These are phyloP conservation scores for Phalaenopsis hybrid DNA, from an alignment of 116 monocot genomes.

Conservation along the genomic window DNA sequence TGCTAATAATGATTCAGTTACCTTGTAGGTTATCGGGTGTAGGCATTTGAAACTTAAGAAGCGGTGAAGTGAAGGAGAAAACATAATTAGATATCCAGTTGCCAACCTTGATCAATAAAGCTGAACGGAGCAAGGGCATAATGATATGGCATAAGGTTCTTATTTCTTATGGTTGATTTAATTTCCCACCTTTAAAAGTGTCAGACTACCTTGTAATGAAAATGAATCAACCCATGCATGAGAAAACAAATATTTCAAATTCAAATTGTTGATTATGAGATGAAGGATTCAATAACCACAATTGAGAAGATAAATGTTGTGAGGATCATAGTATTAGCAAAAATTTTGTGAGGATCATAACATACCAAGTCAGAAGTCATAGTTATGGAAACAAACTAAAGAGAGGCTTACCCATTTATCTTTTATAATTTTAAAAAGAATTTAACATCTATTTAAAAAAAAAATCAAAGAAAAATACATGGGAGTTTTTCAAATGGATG, in stretches of 20 bases:
- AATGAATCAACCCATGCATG: neutral
- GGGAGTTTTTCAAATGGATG: neutral
- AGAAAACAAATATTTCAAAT: neutral
- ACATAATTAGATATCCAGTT: conserved; percentile 1
- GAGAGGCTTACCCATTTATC: too few species aligned
- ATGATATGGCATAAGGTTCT: neutral
- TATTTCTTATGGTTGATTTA: neutral
- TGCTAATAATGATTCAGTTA: neutral
- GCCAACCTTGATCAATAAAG: neutral
- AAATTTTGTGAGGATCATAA: too few species aligned
- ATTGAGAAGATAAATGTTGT: neutral
- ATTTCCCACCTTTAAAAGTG: neutral
- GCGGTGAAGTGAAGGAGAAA: neutral
- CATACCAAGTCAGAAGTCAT: too few species aligned
- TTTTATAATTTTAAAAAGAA: too few species aligned
- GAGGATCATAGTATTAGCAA: too few species aligned
- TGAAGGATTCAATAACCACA: neutral
- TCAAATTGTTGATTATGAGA: neutral
- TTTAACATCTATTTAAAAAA: neutral
- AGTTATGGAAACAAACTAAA: too few species aligned
- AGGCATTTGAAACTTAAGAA: neutral
- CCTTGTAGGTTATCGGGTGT: neutral
- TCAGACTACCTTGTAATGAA: neutral
- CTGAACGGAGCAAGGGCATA: neutral
- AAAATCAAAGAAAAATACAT: neutral